phyloP scores from a whole-genome alignment of 768 basidiomycete genomes.

The Neoboletus magnificus region DNA sequence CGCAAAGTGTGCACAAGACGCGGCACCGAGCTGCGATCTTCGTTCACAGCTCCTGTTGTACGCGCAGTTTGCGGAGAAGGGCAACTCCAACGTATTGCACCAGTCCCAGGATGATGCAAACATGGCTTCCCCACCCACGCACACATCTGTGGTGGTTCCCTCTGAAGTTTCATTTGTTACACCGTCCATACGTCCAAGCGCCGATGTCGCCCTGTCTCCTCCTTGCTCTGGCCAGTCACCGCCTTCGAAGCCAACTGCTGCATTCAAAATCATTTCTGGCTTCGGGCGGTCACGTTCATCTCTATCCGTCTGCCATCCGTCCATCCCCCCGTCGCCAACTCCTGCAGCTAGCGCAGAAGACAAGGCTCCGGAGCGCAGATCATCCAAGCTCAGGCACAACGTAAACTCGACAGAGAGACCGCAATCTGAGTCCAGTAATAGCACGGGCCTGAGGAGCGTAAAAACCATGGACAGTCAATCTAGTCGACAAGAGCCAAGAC shows the following conservation, averaged over 20 bases:
- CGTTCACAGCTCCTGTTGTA: slow-evolving; percentile 76
- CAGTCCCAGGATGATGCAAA: slow-evolving; percentile 48
- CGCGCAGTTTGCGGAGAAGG: slow-evolving; percentile 73
- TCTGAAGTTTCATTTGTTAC: slow-evolving; percentile 57
- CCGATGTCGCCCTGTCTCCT: slow-evolving; percentile 40
- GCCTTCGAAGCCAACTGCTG: slow-evolving; percentile 48
- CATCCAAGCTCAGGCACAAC: slow-evolving; percentile 38
- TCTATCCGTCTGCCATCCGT: slow-evolving; percentile 39
- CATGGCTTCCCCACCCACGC: neutral
- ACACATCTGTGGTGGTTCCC: slow-evolving; percentile 39
- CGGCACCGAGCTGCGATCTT: slow-evolving; percentile 78
- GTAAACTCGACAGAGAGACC: slow-evolving; percentile 45
- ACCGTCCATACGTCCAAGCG: slow-evolving; percentile 46
- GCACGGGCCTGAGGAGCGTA: slow-evolving; percentile 56
- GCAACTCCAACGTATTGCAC: slow-evolving; percentile 53
- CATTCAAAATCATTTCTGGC: slow-evolving; percentile 60
- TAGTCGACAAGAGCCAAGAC: slow-evolving; percentile 37
- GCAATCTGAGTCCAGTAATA: slow-evolving; percentile 56
- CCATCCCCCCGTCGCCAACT: slow-evolving; percentile 29
- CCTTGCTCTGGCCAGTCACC: slow-evolving; percentile 18
- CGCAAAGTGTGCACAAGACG: slow-evolving; percentile 66
- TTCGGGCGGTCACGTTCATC: slow-evolving; percentile 67
- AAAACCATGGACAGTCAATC: slow-evolving; percentile 49
- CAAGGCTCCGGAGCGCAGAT: slow-evolving; percentile 26
- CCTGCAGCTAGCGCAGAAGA: slow-evolving; percentile 24